phyloP scores from a whole-genome alignment of 1,139 yeast species.

The Komagataea norvegica region DNA sequence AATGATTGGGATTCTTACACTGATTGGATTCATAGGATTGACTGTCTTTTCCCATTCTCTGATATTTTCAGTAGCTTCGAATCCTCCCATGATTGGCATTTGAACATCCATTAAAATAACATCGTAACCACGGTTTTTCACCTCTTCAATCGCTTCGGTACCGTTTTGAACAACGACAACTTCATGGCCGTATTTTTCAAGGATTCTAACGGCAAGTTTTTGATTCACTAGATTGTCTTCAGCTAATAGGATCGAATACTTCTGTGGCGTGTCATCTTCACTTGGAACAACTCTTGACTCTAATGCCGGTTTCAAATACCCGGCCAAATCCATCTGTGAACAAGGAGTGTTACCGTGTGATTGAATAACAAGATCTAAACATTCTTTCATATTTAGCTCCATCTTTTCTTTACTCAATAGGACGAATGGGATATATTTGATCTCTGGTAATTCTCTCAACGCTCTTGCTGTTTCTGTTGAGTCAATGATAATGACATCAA shows the following conservation, averaged over 20 bases:
- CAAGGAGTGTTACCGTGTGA: conserved; percentile 89
- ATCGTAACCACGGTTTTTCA: conserved; percentile 54
- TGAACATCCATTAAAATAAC: conserved; percentile 93
- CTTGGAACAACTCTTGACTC: conserved; percentile 80
- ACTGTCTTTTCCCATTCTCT: conserved; percentile 87
- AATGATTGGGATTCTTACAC: conserved; percentile 78
- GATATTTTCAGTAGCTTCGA: conserved; percentile 82
- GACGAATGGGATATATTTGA: conserved; percentile 75
- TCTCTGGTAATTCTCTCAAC: conserved; percentile 63
- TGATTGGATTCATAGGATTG: conserved; percentile 42
- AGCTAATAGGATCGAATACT: conserved; percentile 71
- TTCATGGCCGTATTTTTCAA: conserved; percentile 78
- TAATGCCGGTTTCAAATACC: conserved; percentile 77
- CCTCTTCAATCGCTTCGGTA: conserved; percentile 73
- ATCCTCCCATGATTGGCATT: conserved; percentile 95
- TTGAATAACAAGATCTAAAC: conserved; percentile 81
- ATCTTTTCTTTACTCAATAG: conserved; percentile 72
- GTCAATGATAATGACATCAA: conserved; percentile 80
- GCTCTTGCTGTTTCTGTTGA: conserved; percentile 70
- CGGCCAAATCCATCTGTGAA: conserved; percentile 73
- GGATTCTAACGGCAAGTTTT: conserved; percentile 75
- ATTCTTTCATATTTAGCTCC: conserved; percentile 71
- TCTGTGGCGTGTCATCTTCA: conserved; percentile 75
- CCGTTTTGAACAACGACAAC: conserved; percentile 86
- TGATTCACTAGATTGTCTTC: conserved; percentile 87